Conservation (phyloP, 2,329 filamentous ascomycete species). For the Alternaria atra region DNA sequence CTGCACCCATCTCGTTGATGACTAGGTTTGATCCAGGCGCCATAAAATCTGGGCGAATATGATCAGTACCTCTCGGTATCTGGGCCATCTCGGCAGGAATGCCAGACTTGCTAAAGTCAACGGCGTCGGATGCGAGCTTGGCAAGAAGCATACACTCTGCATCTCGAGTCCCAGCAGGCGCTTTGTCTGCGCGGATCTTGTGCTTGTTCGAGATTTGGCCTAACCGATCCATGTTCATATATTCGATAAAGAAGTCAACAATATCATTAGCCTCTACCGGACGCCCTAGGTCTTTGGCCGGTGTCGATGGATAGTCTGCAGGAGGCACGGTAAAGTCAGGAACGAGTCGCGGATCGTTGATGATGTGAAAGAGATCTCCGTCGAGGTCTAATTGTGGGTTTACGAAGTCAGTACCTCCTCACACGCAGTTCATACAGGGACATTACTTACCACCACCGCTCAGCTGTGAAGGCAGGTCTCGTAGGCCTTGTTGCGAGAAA, state of each 20-base stretch:
- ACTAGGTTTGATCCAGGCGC: constrained; percentile 54
- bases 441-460: constrained; percentile 69
- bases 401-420: no score
- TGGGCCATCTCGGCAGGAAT: constrained; percentile 21
- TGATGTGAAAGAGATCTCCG: constrained; percentile 82
- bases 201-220: constrained; percentile 55
- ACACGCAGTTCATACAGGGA: no score
- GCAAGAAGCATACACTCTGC: constrained; percentile 51
- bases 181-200: constrained; percentile 53
- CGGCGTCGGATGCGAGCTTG: constrained; percentile 47
- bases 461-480: constrained; percentile 80
- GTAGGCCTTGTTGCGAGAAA: constrained; percentile 74
- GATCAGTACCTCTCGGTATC: constrained; percentile 28
- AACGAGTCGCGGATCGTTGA: constrained; percentile 70
- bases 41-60: constrained; percentile 63
- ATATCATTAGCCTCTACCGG: constrained; percentile 72
- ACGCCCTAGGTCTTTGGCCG: constrained; percentile 67
- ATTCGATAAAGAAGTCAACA: constrained; percentile 76
- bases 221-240: constrained; percentile 55
- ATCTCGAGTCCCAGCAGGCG: constrained; percentile 37
- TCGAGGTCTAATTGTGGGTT: constrained; percentile 65
- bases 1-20: constrained; percentile 45
- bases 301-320: constrained; percentile 73
- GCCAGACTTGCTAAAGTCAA: constrained; percentile 45
- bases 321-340: constrained; percentile 60